A percentile compares a stretch with the other conserved stretches of the same genome.
Conservation (phyloP, 2,329 filamentous ascomycete species). For the Aspergillus hortae region DNA sequence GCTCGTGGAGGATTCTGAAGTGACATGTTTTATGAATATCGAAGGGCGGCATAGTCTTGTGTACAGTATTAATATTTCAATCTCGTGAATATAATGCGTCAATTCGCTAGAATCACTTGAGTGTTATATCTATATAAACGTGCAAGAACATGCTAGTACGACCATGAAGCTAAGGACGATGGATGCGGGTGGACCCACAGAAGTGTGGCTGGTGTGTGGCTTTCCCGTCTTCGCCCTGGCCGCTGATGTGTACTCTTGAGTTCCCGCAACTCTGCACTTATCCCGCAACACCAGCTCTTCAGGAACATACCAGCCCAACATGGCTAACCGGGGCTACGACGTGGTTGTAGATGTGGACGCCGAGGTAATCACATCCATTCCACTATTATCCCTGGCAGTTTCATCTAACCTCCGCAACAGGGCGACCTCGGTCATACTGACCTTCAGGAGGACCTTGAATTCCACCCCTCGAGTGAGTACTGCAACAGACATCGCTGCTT, state of each 20-base stretch:
- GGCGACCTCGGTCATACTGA: slow-evolving; percentile 97
- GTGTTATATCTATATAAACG: too few relatives aligned
- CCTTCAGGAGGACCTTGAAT: slow-evolving; percentile 97
- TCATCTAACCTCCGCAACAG: slow-evolving; percentile 46
- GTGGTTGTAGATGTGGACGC: slow-evolving; percentile 97
- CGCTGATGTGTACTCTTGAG: slow-evolving; percentile 35
- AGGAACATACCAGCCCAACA: slow-evolving; percentile 37
- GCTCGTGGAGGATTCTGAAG: slow-evolving; percentile 1
- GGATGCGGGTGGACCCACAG: slow-evolving; percentile 5
- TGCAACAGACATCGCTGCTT: slow-evolving; percentile 1
- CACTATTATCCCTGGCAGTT: background rate
- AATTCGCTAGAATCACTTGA: too few relatives aligned
- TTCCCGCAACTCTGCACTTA: slow-evolving; percentile 16
- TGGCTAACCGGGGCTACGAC: slow-evolving; percentile 89
- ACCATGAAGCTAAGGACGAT: background rate
- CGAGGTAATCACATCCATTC: slow-evolving; percentile 58
- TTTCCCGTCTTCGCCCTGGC: slow-evolving; percentile 13
- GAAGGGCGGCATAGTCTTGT: background rate
- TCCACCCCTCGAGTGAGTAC: slow-evolving; percentile 76
- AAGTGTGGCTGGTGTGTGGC: slow-evolving; percentile 30
- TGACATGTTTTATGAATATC: background rate
- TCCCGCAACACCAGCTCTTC: slow-evolving; percentile 13
- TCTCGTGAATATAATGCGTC: too few relatives aligned
- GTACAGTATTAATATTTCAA: background rate
- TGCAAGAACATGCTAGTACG: too few relatives aligned